These are phyloP conservation scores for Tubosaeta sp. DNA, from an alignment of 768 basidiomycete species.

Conservation along the genomic window DNA sequence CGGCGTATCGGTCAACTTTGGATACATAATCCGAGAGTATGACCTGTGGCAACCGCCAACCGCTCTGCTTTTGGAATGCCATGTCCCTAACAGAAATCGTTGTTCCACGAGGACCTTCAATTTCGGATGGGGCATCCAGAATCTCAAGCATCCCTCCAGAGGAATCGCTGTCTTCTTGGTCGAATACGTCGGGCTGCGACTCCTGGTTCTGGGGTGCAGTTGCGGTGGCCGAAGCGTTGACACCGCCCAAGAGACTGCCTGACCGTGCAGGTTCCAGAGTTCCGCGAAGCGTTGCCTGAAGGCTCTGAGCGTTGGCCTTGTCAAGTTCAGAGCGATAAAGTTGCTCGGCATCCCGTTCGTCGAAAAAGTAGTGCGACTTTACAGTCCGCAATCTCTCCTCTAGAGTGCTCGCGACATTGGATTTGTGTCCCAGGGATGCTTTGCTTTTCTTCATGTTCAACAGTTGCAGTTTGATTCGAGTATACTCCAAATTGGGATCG, in stretches of 20 bases:
- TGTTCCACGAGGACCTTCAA: slow-evolving; percentile 51
- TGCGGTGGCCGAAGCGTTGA: neutral
- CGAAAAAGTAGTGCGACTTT: slow-evolving; percentile 65
- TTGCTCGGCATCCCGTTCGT: slow-evolving; percentile 59
- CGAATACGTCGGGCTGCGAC: slow-evolving; percentile 44
- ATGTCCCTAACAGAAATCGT: slow-evolving; percentile 63
- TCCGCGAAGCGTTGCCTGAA: slow-evolving; percentile 43
- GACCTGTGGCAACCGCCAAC: slow-evolving; percentile 74
- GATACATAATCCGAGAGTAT: slow-evolving; percentile 64
- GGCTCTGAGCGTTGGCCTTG: slow-evolving; percentile 40
- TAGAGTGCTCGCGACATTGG: slow-evolving; percentile 35
- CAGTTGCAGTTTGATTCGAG: slow-evolving; percentile 55
- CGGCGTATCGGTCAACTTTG: slow-evolving; percentile 72
- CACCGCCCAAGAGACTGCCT: neutral
- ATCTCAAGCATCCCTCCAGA: slow-evolving; percentile 67
- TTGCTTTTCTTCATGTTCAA: slow-evolving; percentile 40
- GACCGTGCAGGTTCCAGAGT: neutral
- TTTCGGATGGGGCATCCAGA: slow-evolving; percentile 60
- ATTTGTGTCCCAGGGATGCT: slow-evolving; percentile 20
- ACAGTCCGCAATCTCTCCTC: slow-evolving; percentile 43
- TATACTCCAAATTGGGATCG: slow-evolving; percentile 62
- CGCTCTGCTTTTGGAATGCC: slow-evolving; percentile 78
- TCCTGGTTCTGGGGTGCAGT: neutral
- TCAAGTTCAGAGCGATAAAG: slow-evolving; percentile 52
- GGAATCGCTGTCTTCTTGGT: slow-evolving; percentile 46